A percentile compares a stretch with the other conserved stretches of the same genome.
Conservation (phyloP, 2,329 filamentous ascomycete genomes). For the Ophiocordyceps australis region DNA sequence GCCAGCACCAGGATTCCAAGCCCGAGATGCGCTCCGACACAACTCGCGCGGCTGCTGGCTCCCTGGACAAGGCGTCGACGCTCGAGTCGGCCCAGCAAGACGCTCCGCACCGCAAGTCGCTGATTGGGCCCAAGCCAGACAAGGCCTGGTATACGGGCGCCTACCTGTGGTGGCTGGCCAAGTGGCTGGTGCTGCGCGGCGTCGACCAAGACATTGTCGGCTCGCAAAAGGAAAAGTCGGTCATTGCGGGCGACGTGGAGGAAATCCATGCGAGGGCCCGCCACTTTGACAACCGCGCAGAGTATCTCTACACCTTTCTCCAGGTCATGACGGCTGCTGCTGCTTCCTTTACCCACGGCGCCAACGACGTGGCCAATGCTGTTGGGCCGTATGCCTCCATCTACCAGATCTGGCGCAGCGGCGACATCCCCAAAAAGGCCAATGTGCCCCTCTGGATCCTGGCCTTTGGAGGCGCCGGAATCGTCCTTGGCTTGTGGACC, state of each 20-base stretch:
- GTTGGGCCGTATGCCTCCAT: conserved; percentile 46
- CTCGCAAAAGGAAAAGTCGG: conserved; percentile 15
- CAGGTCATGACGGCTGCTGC: conserved; percentile 42
- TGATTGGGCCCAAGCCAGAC: conserved; percentile 20
- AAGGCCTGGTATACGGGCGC: conserved; percentile 22
- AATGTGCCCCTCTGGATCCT: conserved; percentile 43
- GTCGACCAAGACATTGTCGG: conserved; percentile 22
- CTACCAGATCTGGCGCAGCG: conserved; percentile 38
- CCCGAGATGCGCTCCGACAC: background rate
- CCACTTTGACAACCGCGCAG: conserved; percentile 43
- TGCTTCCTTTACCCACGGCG: conserved; percentile 46
- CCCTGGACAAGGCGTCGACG: conserved; percentile 2
- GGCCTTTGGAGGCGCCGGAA: conserved; percentile 28
- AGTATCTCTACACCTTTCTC: conserved; percentile 42
- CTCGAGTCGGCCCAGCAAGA: conserved; percentile 9
- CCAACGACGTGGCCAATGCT: conserved; percentile 47
- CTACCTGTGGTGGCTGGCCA: conserved; percentile 24
- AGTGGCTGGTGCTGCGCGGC: conserved; percentile 27
- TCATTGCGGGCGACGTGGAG: conserved; percentile 32
- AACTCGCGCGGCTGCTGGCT: conserved; percentile 2
- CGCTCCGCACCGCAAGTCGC: conserved; percentile 11
- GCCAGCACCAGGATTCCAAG: conserved; percentile 8
- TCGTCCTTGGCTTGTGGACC: conserved; percentile 39
- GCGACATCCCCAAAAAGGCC: conserved; percentile 21
- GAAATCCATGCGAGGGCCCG: conserved; percentile 35